These are phyloP conservation scores for Musa itinerans DNA, from an alignment of 176 grass and related monocot species.

Conservation along the genomic window DNA sequence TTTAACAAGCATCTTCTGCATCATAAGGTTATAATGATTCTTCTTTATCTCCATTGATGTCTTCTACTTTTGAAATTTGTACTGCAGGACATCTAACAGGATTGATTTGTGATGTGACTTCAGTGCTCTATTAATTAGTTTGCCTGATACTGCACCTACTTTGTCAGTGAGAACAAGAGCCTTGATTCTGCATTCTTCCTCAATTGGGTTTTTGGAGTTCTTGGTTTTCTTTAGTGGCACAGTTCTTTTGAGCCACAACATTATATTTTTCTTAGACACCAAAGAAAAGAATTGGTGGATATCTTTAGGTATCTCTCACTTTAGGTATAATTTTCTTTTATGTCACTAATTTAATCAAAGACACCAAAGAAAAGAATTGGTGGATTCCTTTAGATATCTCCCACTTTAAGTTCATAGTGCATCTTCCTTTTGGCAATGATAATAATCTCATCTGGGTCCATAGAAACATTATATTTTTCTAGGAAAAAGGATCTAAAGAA, in stretches of 20 bases:
- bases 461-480: not conserved
- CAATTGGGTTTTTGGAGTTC: not conserved
- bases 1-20: too few species aligned
- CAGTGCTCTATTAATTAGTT: not conserved
- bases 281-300: not conserved
- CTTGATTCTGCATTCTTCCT: not conserved
- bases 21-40: too few species aligned
- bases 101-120: not conserved
- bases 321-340: not conserved
- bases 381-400: not conserved
- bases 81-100: too few species aligned
- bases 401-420: not conserved
- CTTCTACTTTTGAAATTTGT: too few species aligned
- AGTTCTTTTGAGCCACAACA: not conserved
- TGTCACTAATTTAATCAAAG: not conserved
- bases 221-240: too few species aligned
- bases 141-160: not conserved
- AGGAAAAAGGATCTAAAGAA: not conserved
- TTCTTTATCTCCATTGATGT: too few species aligned
- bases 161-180: not conserved
- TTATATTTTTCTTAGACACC: not conserved
- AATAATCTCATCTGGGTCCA: constrained; percentile 6
- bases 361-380: not conserved
- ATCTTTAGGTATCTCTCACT: not conserved
- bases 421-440: not conserved